These are phyloP conservation scores for Seiridium unicorne DNA, from an alignment of 2,329 filamentous ascomycete genomes.

Conservation along the genomic window DNA sequence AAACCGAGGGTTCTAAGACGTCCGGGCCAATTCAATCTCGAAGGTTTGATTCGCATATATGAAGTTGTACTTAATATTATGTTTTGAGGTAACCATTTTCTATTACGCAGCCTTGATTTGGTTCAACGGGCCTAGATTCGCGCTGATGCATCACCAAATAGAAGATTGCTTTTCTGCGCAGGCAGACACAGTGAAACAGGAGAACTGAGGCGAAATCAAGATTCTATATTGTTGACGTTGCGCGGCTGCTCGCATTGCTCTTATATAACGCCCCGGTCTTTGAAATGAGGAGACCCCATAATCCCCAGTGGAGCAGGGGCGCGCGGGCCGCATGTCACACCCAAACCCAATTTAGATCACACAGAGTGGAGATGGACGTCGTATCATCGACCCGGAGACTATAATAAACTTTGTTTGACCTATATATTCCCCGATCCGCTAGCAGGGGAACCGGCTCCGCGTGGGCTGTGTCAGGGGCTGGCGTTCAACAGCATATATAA, in stretches of 20 bases:
- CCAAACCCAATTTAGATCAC: conserved; percentile 3
- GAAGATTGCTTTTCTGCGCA: too few relatives aligned
- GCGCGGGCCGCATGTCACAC: background rate
- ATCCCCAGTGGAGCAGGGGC: background rate
- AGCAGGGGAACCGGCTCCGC: background rate
- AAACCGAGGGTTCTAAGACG: too few relatives aligned
- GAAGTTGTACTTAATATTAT: too few relatives aligned
- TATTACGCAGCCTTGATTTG: too few relatives aligned
- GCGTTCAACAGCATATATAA: background rate
- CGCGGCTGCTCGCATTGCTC: background rate
- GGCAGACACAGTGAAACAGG: too few relatives aligned
- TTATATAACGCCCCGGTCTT: background rate
- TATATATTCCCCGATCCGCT: conserved; percentile 2
- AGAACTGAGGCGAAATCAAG: too few relatives aligned
- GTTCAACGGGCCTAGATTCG: too few relatives aligned
- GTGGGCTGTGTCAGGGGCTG: background rate
- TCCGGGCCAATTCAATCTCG: too few relatives aligned
- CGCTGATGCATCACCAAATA: too few relatives aligned
- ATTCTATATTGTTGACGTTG: background rate
- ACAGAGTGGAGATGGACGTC: background rate
- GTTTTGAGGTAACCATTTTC: too few relatives aligned
- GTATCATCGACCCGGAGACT: background rate
- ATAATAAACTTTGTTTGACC: conserved; percentile 8
- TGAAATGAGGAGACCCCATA: background rate
- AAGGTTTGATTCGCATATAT: too few relatives aligned